Evolutionary conservation across 2,329 filamentous ascomycete species (phyloP).

Genomic region (Pestalotiopsis sp.): DNA sequence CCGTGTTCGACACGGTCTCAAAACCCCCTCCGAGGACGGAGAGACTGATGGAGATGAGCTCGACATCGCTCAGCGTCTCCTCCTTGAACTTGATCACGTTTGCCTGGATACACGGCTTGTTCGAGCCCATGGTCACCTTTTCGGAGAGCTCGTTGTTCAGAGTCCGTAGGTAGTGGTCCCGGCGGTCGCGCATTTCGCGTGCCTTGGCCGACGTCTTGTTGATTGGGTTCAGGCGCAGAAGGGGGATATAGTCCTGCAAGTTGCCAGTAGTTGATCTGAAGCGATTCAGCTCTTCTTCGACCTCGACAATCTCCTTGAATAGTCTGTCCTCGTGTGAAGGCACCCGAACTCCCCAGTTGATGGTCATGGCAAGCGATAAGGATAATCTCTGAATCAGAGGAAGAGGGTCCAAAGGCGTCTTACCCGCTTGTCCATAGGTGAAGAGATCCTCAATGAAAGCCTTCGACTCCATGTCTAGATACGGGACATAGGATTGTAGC

Average conservation of each 20-base stretch:
- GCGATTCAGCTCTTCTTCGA: conserved; percentile 76
- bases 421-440: conserved; percentile 63
- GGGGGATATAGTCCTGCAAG: conserved; percentile 82
- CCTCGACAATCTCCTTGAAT: conserved; percentile 72
- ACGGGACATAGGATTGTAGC: conserved; percentile 79
- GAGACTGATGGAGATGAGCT: conserved; percentile 79
- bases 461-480: conserved; percentile 76
- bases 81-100: conserved; percentile 41
- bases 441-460: conserved; percentile 74
- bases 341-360: conserved; percentile 81
- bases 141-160: conserved; percentile 61
- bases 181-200: conserved; percentile 65
- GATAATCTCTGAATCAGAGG: conserved; percentile 77
- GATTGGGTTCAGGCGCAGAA: conserved; percentile 64
- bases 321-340: conserved; percentile 69
- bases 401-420: conserved; percentile 68
- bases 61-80: conserved; percentile 51
- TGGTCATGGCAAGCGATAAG: conserved; percentile 74
- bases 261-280: conserved; percentile 81
- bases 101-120: conserved; percentile 44
- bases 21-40: conserved; percentile 83
- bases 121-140: conserved; percentile 40
- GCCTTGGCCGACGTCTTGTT: conserved; percentile 49
- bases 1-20: conserved; percentile 78
- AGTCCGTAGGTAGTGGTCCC: conserved; percentile 69